phyloP scores from a whole-genome alignment of 495 filamentous ascomycete genomes.

The Penicillium salamii region DNA sequence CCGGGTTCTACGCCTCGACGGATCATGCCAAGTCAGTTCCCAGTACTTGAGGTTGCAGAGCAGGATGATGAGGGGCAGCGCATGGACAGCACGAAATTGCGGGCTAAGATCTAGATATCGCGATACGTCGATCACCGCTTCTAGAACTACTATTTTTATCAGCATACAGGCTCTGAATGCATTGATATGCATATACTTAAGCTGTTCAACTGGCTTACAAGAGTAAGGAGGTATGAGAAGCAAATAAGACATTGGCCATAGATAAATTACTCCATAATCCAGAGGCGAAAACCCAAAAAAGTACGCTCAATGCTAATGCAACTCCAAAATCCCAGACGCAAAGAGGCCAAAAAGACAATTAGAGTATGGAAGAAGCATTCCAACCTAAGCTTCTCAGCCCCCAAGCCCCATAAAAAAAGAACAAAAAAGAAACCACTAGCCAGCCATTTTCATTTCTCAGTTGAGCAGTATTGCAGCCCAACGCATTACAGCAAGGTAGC shows the following conservation, averaged over 20 bases:
- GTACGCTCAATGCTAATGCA: slow-evolving; percentile 16
- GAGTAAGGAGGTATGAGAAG: background rate
- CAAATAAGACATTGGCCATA: background rate
- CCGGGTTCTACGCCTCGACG: slow-evolving; percentile 61
- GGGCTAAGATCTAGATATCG: slow-evolving; percentile 24
- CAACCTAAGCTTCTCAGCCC: background rate
- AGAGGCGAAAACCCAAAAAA: background rate
- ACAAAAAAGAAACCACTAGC: background rate
- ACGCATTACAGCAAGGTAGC: slow-evolving; percentile 52
- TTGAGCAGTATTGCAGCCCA: background rate
- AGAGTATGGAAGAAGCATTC: background rate
- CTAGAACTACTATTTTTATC: no score
- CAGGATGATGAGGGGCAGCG: slow-evolving; percentile 78
- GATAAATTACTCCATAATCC: slow-evolving; percentile 6
- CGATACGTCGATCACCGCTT: background rate
- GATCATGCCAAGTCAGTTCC: slow-evolving; percentile 76
- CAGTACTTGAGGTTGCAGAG: slow-evolving; percentile 69
- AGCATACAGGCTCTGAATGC: background rate
- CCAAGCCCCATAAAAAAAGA: no score
- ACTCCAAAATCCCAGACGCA: slow-evolving; percentile 6
- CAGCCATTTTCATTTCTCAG: background rate
- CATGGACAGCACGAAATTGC: slow-evolving; percentile 58
- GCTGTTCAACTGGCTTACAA: no score
- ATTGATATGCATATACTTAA: background rate
- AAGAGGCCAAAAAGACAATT: background rate